These are phyloP conservation scores for Tulasnella sp. DNA, from an alignment of 768 basidiomycete genomes.

Conservation along the genomic window DNA sequence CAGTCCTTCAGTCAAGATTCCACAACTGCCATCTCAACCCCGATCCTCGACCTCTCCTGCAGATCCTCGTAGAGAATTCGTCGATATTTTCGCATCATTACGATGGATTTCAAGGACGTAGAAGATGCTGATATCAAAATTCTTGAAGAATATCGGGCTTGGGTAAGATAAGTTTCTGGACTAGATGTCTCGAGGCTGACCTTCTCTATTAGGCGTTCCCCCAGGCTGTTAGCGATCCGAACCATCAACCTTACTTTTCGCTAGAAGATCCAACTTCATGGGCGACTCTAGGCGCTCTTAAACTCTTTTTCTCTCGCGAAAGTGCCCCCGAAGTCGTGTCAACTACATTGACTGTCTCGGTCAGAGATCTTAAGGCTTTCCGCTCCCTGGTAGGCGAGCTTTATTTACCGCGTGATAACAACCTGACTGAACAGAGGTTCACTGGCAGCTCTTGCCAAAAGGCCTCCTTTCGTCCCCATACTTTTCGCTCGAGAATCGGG, in stretches of 20 bases:
- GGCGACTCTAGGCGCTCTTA: neutral
- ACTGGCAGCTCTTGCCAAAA: too few relatives aligned
- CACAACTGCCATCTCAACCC: neutral
- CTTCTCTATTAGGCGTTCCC: neutral
- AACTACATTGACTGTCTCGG: neutral
- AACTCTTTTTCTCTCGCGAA: neutral
- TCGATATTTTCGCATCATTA: neutral
- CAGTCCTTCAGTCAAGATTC: slow-evolving; percentile 30
- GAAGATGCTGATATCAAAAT: neutral
- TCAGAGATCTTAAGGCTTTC: neutral
- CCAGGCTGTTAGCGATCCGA: neutral
- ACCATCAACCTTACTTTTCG: neutral
- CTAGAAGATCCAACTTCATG: neutral
- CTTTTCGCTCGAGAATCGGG: too few relatives aligned
- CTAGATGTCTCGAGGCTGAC: neutral
- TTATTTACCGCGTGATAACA: too few relatives aligned
- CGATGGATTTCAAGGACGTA: neutral
- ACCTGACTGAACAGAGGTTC: too few relatives aligned
- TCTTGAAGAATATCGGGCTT: neutral
- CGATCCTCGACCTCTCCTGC: neutral
- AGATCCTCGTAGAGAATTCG: neutral
- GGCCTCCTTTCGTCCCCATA: too few relatives aligned
- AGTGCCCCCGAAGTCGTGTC: neutral
- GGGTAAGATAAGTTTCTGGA: neutral
- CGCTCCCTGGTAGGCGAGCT: neutral